phyloP scores from a whole-genome alignment of 1,139 yeast genomes.

The Spencermartinsiella ligniputridi region DNA sequence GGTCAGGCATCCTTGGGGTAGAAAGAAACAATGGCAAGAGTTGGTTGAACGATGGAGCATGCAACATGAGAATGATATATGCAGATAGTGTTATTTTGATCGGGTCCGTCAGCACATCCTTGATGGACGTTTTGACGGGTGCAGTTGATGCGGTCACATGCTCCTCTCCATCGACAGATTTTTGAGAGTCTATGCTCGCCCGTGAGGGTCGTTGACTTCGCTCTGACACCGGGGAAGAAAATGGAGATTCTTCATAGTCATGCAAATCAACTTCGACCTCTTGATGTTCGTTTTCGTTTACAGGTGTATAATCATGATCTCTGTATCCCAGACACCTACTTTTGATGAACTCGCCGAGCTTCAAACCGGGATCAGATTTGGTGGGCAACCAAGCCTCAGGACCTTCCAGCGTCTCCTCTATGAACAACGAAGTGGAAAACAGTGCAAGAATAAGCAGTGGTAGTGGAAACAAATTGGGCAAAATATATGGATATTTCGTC shows the following conservation, averaged over 20 bases:
- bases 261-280: neutral
- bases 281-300: neutral
- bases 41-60: constrained; percentile 50
- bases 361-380: constrained; percentile 45
- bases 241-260: neutral
- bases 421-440: constrained; percentile 42
- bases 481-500: constrained; percentile 49
- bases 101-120: constrained; percentile 24
- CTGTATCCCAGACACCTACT: neutral
- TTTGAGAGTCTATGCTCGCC: neutral
- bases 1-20: constrained; percentile 38
- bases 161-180: neutral
- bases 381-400: constrained; percentile 44
- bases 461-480: constrained; percentile 57
- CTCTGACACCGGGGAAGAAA: constrained; percentile 1
- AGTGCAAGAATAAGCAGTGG: constrained; percentile 34
- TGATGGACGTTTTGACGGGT: constrained; percentile 11
- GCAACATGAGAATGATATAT: constrained; percentile 40
- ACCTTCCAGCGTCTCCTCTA: constrained; percentile 54
- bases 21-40: constrained; percentile 59
- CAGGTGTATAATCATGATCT: constrained; percentile 2
- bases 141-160: constrained; percentile 9
- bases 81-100: constrained; percentile 25
- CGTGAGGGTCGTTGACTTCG: neutral
- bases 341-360: constrained; percentile 20